These are phyloP conservation scores for Diaporthe sp. DNA, from an alignment of 2,329 filamentous ascomycete genomes.

Conservation along the genomic window DNA sequence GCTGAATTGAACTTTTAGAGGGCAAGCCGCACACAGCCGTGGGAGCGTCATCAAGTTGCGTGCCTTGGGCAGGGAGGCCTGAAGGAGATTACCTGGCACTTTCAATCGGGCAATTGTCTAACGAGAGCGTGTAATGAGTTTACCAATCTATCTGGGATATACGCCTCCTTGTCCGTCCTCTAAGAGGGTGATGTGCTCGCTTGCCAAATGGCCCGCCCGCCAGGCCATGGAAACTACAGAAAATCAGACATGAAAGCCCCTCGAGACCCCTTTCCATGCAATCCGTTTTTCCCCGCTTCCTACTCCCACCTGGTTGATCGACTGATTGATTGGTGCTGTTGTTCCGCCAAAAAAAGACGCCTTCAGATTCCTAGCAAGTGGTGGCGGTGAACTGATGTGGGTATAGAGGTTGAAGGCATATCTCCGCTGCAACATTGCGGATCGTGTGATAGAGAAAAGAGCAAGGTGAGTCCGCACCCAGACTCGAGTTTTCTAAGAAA, in stretches of 20 bases:
- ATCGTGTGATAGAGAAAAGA: background rate
- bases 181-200: slow-evolving; percentile 31
- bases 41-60: background rate
- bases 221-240: slow-evolving; percentile 26
- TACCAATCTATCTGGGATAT: slow-evolving; percentile 42
- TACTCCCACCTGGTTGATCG: slow-evolving; percentile 11
- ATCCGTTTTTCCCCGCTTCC: slow-evolving; percentile 25
- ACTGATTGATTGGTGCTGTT: slow-evolving; percentile 28
- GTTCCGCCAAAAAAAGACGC: slow-evolving; percentile 36
- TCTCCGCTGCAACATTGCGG: slow-evolving; percentile 21
- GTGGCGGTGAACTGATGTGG: slow-evolving; percentile 20
- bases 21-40: background rate
- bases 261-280: slow-evolving; percentile 36
- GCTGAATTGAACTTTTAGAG: background rate
- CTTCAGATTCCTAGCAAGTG: slow-evolving; percentile 32
- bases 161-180: slow-evolving; percentile 35
- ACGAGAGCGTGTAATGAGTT: slow-evolving; percentile 32
- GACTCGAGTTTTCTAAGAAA: slow-evolving; percentile 71
- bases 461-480: slow-evolving; percentile 1
- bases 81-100: background rate
- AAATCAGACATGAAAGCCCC: slow-evolving; percentile 34
- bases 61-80: background rate
- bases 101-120: background rate
- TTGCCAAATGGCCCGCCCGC: slow-evolving; percentile 21
- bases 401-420: slow-evolving; percentile 16